phyloP scores from a whole-genome alignment of 805 yeast genomes.

The Yarrowia hollandica region DNA sequence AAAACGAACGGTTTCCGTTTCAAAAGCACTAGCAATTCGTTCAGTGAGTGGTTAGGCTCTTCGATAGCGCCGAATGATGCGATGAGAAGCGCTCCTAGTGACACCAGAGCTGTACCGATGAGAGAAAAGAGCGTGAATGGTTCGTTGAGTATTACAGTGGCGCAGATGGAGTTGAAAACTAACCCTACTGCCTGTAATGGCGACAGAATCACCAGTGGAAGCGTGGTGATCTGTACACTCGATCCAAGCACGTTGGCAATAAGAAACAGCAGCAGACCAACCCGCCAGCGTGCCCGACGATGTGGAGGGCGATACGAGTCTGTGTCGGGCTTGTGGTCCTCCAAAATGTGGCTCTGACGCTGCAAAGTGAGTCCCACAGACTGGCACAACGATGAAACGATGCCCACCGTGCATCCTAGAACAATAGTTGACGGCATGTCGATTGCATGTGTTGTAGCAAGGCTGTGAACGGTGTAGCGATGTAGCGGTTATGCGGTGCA shows the following conservation, averaged over 20 bases:
- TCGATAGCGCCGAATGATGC: slow-evolving; percentile 68
- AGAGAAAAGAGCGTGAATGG: slow-evolving; percentile 58
- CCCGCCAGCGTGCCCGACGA: slow-evolving; percentile 59
- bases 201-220: slow-evolving; percentile 75
- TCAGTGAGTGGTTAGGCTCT: slow-evolving; percentile 54
- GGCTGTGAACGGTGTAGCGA: background rate
- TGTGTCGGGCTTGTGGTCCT: slow-evolving; percentile 36
- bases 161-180: slow-evolving; percentile 80
- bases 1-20: slow-evolving; percentile 50
- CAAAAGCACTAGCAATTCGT: slow-evolving; percentile 49
- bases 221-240: slow-evolving; percentile 75
- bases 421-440: slow-evolving; percentile 3
- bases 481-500: no score
- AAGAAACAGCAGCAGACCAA: slow-evolving; percentile 71
- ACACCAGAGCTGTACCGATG: slow-evolving; percentile 65
- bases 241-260: slow-evolving; percentile 77
- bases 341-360: slow-evolving; percentile 62
- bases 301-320: slow-evolving; percentile 43
- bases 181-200: slow-evolving; percentile 85
- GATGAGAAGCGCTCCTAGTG: slow-evolving; percentile 72
- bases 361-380: slow-evolving; percentile 81
- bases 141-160: slow-evolving; percentile 66
- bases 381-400: slow-evolving; percentile 74
- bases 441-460: background rate
- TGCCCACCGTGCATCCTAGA: slow-evolving; percentile 65